Evolutionary conservation across 371 early-diverging fungal species (phyloP).

Genomic region (Rhizopus microsporus): DNA sequence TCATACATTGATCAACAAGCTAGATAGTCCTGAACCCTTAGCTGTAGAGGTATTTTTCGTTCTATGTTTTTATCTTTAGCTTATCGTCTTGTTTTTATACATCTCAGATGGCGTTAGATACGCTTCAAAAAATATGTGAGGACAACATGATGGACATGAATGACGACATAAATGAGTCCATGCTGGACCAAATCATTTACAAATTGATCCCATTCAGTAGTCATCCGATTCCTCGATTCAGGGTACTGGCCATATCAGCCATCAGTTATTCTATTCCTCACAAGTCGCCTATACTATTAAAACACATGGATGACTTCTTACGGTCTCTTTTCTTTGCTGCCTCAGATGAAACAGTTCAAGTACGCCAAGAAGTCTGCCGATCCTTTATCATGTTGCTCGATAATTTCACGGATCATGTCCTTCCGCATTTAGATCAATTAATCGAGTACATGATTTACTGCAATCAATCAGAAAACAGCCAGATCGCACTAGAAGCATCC

Average conservation of each 20-base stretch:
- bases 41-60: conserved; percentile 67
- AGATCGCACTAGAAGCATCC: conserved; percentile 91
- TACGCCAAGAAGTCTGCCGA: conserved; percentile 87
- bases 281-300: conserved; percentile 62
- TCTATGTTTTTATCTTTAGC: not conserved
- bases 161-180: conserved; percentile 53
- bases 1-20: conserved; percentile 62
- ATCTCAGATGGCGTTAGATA: conserved; percentile 78
- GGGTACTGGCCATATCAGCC: conserved; percentile 75
- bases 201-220: conserved; percentile 76
- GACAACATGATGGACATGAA: conserved; percentile 79
- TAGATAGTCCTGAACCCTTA: conserved; percentile 64
- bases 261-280: conserved; percentile 78
- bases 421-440: conserved; percentile 75
- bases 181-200: conserved; percentile 76
- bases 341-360: conserved; percentile 66
- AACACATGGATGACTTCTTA: conserved; percentile 69
- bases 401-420: conserved; percentile 71
- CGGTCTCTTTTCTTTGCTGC: conserved; percentile 77
- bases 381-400: conserved; percentile 87
- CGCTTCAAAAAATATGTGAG: conserved; percentile 90
- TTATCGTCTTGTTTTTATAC: not conserved
- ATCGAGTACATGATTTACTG: conserved; percentile 92
- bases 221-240: conserved; percentile 67
- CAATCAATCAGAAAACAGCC: conserved; percentile 76